A percentile compares a stretch with the other conserved stretches of the same genome.
phyloP scores from a whole-genome alignment of 1,139 yeast genomes.

The Pichiaceae sp. region DNA sequence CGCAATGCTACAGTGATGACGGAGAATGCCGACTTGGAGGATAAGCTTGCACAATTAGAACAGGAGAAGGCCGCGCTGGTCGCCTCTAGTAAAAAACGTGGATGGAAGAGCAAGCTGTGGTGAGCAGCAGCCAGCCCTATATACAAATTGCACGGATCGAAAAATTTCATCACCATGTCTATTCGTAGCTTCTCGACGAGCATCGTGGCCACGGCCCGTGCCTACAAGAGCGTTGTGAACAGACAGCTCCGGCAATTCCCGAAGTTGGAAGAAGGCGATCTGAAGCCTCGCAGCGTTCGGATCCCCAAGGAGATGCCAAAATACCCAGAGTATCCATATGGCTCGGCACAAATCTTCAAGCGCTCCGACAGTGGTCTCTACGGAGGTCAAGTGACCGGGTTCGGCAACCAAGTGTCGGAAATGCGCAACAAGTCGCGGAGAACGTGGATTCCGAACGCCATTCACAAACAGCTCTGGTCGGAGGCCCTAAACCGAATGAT shows the following conservation, averaged over 20 bases:
- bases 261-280: slow-evolving; percentile 34
- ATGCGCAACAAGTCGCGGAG: slow-evolving; percentile 64
- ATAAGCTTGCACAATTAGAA: slow-evolving; percentile 44
- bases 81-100: slow-evolving; percentile 18
- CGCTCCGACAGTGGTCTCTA: slow-evolving; percentile 81
- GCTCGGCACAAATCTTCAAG: slow-evolving; percentile 69
- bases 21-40: slow-evolving; percentile 43
- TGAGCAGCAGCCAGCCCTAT: neutral
- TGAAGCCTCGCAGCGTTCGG: slow-evolving; percentile 27
- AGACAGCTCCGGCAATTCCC: slow-evolving; percentile 30
- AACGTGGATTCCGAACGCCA: slow-evolving; percentile 76
- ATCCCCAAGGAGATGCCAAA: slow-evolving; percentile 41
- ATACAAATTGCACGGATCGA: neutral
- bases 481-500: slow-evolving; percentile 56
- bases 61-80: slow-evolving; percentile 31
- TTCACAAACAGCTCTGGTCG: slow-evolving; percentile 72
- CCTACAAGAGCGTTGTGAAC: slow-evolving; percentile 32
- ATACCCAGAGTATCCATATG: slow-evolving; percentile 78
- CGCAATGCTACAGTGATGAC: slow-evolving; percentile 52
- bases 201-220: slow-evolving; percentile 18
- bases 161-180: neutral
- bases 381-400: slow-evolving; percentile 79
- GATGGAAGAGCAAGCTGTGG: neutral
- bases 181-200: slow-evolving; percentile 15
- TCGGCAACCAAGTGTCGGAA: slow-evolving; percentile 76